Evolutionary conservation across 306 rosid genomes (phyloP).

Genomic region (Adenanthera pavonina): DNA sequence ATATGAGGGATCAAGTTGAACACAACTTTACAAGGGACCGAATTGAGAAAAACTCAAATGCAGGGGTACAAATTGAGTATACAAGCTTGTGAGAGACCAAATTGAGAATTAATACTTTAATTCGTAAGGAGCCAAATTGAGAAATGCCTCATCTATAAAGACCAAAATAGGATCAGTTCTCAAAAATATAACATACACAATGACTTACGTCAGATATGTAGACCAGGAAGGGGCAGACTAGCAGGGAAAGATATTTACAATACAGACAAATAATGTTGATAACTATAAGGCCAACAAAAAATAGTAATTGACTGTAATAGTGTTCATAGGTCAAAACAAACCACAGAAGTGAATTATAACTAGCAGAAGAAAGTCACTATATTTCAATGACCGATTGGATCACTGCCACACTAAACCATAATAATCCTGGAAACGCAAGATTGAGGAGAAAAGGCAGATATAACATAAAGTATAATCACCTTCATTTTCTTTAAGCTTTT

Average conservation of each 20-base stretch:
- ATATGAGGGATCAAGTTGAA: too few relatives aligned
- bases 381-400: not conserved
- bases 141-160: not conserved
- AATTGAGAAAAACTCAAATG: not conserved
- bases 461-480: conserved; percentile 48
- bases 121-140: not conserved
- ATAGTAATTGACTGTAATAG: not conserved
- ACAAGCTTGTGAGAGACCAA: not conserved
- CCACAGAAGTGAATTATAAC: not conserved
- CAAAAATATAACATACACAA: not conserved
- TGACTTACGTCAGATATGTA: not conserved
- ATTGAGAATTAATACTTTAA: not conserved
- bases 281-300: not conserved
- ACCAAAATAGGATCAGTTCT: not conserved
- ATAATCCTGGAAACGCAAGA: not conserved
- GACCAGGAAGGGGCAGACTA: not conserved
- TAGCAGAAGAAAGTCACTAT: not conserved
- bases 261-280: not conserved
- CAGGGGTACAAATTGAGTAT: not conserved
- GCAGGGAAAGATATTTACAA: not conserved
- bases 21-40: not conserved
- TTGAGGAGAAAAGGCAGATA: not conserved
- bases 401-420: not conserved
- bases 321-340: conserved; percentile 28
- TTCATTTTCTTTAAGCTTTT: conserved; percentile 75